Base-by-base conservation (phyloP, 192 early-diverging fungal genomes). In the Coemansia sp. region DNA sequence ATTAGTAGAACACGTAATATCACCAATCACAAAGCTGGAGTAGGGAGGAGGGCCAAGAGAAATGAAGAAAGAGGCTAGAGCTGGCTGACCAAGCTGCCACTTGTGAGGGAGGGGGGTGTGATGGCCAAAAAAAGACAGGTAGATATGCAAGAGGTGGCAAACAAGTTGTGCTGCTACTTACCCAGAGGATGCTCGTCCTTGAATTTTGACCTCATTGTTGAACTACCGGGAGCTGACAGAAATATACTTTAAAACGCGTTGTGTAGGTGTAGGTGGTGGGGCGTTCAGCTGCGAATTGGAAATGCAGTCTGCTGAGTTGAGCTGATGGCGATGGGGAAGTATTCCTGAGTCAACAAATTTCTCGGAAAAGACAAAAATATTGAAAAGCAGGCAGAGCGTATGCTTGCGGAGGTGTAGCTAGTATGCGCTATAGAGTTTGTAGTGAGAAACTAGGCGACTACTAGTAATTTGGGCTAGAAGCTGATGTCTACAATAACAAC, bases 121-220 rank as follows among this genome's bases (percentile, higher is more conserved):
- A 50, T 17, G 4, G 16, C 5, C 49, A 50, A 48, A 56, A 52
- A 60, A 17, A 22, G n/a, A 52, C 30, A 52, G 14, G 28, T 7
- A 49, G 16, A 49, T 2, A 49, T 12, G 40, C 28, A 48, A 49
- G 18, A 42, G 62, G n/a, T n/a, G n/a, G n/a, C n/a, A n/a, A 16
- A 54, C 48, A 16, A 11, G 22, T 48, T 42, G 7, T 30, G 29
- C 52, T 48, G 52, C 33, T 33, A 50, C 89, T 69, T 89, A 94
- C 93, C 93, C 75, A 94, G 94, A 32, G 90, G 89, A 71, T 98
- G 94, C 72, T 98, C 96, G 81, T 96, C 93, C 86, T 98, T 95
- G 73, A 97, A 97, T 79, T 95, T 90, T 63, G 93, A 94, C 69
- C 88, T 85, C 85, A 91, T 89, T 69, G 77, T 85, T 20, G 45